Base-by-base conservation (phyloP, 2,329 filamentous ascomycete genomes). In the Spiromastix sp. region DNA sequence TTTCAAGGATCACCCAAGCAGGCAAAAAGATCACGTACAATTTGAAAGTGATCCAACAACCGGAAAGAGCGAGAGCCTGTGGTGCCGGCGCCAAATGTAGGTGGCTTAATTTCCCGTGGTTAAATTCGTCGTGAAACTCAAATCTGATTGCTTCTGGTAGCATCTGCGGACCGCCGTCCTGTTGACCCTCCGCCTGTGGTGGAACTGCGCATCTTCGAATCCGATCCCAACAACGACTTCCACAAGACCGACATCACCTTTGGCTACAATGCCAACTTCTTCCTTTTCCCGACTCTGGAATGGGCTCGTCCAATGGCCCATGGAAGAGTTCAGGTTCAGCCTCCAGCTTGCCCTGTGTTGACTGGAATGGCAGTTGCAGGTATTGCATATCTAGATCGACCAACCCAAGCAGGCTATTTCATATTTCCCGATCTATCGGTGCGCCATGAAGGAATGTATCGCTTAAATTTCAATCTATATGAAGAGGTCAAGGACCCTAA, bases 371-470 rank as follows among this genome's bases (percentile, higher is more conserved):
- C 87, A 0, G 89, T 94, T 10, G 91, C 89, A 12, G 91, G 89
- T 39, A 93, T 95, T 73, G 87, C 89, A 16, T 95, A 96, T 55
- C 72, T 98, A 33, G 89, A 96, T 56, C 81, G 89, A 29, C 91
- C 91, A 1, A 63, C 58, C 2, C 74, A 74, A 13, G 77, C 77
- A 11, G 91, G 87, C 36, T 98, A 96, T 60, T 98, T 98, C 61
- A 84, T 98, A 58, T 98, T 98, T 57, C 91, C 91, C 3, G 91
- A 98, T 59, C 68, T 96, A 18, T 95, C 89, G 0, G 89, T 98
- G 31, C 80, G 91, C 38, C 89, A 98, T 52, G 91, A 98, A 60
- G 91, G 91, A 42, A 79, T 81, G 47, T 98, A 95, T 59, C 73
- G 81, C n/a, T 65, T 98, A 36, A 83, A 79, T 42, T 96, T 98